Percentiles rank a stretch among this genome's conserved stretches.
Conservation (phyloP, 2,329 filamentous ascomycete species). For the Truncatella angustata region DNA sequence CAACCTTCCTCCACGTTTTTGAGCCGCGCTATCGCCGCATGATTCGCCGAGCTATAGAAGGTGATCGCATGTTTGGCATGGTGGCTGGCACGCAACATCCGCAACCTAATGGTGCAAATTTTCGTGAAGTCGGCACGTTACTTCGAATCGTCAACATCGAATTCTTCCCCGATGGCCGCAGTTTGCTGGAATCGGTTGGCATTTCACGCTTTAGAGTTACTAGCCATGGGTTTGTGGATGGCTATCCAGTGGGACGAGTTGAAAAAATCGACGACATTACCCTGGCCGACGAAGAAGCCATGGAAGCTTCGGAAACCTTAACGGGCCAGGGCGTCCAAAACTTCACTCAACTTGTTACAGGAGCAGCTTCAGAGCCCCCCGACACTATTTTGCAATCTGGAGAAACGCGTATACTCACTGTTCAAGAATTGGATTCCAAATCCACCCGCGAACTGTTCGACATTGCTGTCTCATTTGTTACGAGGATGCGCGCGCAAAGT, state of each 20-base stretch:
- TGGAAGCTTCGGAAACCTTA: slow-evolving; percentile 68
- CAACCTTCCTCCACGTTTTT: slow-evolving; percentile 86
- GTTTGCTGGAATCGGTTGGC: slow-evolving; percentile 75
- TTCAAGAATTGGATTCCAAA: slow-evolving; percentile 48
- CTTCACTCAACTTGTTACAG: slow-evolving; percentile 23
- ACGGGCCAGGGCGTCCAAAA: slow-evolving; percentile 16
- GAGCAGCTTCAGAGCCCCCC: slow-evolving; percentile 5
- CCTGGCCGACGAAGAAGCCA: slow-evolving; percentile 73
- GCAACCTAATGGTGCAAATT: slow-evolving; percentile 38
- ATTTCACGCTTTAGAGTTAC: slow-evolving; percentile 73
- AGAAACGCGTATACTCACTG: slow-evolving; percentile 13
- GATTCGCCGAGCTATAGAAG: slow-evolving; percentile 75
- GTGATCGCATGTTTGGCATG: slow-evolving; percentile 80
- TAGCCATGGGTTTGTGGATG: slow-evolving; percentile 65
- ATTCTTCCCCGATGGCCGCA: slow-evolving; percentile 75
- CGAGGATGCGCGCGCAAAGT: slow-evolving; percentile 64
- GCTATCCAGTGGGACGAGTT: slow-evolving; percentile 73
- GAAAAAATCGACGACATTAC: slow-evolving; percentile 81
- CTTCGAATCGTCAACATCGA: slow-evolving; percentile 74
- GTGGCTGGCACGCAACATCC: slow-evolving; percentile 61
- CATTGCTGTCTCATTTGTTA: slow-evolving; percentile 65
- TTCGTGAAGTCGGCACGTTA: slow-evolving; percentile 75
- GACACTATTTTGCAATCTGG: background rate
- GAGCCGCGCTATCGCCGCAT: slow-evolving; percentile 90
- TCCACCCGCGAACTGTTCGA: slow-evolving; percentile 71